phyloP scores from a whole-genome alignment of 495 filamentous ascomycete genomes.

The Podospora australis region DNA sequence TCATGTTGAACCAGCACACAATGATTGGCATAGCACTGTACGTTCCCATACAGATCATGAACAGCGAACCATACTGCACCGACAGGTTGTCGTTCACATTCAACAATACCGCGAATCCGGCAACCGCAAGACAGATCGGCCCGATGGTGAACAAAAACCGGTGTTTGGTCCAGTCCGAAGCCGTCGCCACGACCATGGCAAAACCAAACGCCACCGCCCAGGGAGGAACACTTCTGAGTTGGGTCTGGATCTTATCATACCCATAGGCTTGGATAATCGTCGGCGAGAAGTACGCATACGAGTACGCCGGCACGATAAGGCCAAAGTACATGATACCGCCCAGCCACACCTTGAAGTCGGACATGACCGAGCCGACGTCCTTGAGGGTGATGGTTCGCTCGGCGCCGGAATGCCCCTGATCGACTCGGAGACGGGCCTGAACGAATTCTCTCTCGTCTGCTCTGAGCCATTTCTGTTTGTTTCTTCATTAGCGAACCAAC shows the following conservation, averaged over 20 bases:
- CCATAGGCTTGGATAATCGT: slow-evolving; percentile 65
- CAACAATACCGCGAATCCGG: slow-evolving; percentile 68
- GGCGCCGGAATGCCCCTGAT: slow-evolving; percentile 69
- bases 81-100: slow-evolving; percentile 47
- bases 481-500: background rate
- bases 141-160: slow-evolving; percentile 69
- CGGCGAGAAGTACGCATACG: slow-evolving; percentile 63
- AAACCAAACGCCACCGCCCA: slow-evolving; percentile 76
- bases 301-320: slow-evolving; percentile 81
- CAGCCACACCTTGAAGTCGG: slow-evolving; percentile 61
- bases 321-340: slow-evolving; percentile 89
- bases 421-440: slow-evolving; percentile 62
- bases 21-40: slow-evolving; percentile 76
- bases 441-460: slow-evolving; percentile 73
- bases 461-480: slow-evolving; percentile 47
- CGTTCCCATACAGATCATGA: slow-evolving; percentile 57
- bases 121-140: slow-evolving; percentile 57
- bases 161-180: slow-evolving; percentile 62
- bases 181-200: slow-evolving; percentile 62
- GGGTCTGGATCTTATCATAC: slow-evolving; percentile 64
- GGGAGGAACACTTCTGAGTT: slow-evolving; percentile 77
- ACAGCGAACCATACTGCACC: slow-evolving; percentile 67
- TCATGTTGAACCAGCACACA: slow-evolving; percentile 94
- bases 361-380: slow-evolving; percentile 68
- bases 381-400: slow-evolving; percentile 55